Base-by-base conservation (phyloP, 352 stramenopile species). In the Stramenopiles sp. region DNA sequence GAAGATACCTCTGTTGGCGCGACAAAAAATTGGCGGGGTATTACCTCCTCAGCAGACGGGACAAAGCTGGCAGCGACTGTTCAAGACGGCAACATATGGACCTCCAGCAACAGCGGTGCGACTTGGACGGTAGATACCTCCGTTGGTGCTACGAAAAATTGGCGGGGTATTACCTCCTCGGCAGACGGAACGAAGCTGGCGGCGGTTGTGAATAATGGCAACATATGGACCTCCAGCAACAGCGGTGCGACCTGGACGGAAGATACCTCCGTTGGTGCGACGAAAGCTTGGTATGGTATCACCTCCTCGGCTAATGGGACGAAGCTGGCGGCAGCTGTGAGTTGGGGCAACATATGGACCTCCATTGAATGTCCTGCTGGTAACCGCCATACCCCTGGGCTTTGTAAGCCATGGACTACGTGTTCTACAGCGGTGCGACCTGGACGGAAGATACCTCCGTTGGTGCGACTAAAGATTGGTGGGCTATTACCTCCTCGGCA, bases 141-240 rank as follows among this genome's bases (percentile, higher is more conserved):
- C 53, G 53, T 69, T 69, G 53, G 53, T 69, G 53, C 20, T 69
- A 69, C 53, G 27, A 69, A 69, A 69, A 23, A 20, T 69, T 69
- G 53, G 53, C 53, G 53, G 53, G 20, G 27, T n/a, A n/a, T n/a
- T n/a, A n/a, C n/a, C n/a, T n/a, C n/a, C n/a, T n/a, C n/a, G n/a
- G n/a, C n/a, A n/a, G 53, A 69, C 53, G 53, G 53, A 27, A 69
- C 53, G 27, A 69, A 69, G 27, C 53, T 69, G 53, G 53, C 53
- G 27, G 53, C 53, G 53, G 53, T 69, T 69, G 53, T 69, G 53
- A 69, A 27, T 20, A 27, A 69, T 69, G 53, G 53, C 53, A 69
- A 69, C 53, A 69, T 69, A 69, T 69, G 53, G 53, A 69, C 53
- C 53, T 69, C 53, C 53, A 69, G 53, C 53, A 69, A 69, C 53